Conservation (phyloP, 2,329 filamentous ascomycete genomes). For the Fusarium secorum region DNA sequence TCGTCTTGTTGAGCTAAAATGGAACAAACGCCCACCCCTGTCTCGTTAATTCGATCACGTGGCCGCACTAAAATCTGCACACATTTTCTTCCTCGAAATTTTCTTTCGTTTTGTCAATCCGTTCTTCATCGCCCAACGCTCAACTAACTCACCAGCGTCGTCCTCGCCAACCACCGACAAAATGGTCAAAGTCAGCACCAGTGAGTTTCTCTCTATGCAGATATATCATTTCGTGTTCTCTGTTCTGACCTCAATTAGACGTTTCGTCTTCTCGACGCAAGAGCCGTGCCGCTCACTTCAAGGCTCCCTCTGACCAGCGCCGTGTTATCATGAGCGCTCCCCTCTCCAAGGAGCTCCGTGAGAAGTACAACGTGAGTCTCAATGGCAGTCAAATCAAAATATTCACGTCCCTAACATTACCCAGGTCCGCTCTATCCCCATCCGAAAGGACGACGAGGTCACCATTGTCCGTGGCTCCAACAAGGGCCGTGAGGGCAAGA, state of each 20-base stretch:
- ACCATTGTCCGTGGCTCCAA: constrained; percentile 88
- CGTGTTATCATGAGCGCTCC: constrained; percentile 97
- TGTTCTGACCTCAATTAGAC: constrained; percentile 50
- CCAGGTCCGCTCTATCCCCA: constrained; percentile 91
- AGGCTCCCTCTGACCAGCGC: constrained; percentile 91
- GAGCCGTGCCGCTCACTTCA: constrained; percentile 98
- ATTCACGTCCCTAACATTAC: not conserved
- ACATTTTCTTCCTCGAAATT: constrained; percentile 11
- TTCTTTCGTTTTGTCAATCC: constrained; percentile 28
- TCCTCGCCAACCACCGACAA: constrained; percentile 51
- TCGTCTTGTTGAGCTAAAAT: not conserved
- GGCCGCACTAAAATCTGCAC: constrained; percentile 43
- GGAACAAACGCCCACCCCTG: not conserved
- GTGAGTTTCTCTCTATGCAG: constrained; percentile 49
- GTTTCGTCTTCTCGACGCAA: constrained; percentile 88
- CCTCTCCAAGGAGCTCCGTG: constrained; percentile 94
- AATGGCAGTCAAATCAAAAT: not conserved
- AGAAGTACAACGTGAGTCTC: constrained; percentile 92
- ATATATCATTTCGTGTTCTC: not conserved
- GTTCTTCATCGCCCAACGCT: constrained; percentile 45
- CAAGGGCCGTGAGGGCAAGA: constrained; percentile 99
- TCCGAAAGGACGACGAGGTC: constrained; percentile 98
- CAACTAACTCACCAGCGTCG: constrained; percentile 38
- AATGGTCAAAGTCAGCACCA: constrained; percentile 76
- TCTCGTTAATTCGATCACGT: constrained; percentile 43